Conservation (phyloP, 2,329 filamentous ascomycete species). For the Venturiaceae sp. region DNA sequence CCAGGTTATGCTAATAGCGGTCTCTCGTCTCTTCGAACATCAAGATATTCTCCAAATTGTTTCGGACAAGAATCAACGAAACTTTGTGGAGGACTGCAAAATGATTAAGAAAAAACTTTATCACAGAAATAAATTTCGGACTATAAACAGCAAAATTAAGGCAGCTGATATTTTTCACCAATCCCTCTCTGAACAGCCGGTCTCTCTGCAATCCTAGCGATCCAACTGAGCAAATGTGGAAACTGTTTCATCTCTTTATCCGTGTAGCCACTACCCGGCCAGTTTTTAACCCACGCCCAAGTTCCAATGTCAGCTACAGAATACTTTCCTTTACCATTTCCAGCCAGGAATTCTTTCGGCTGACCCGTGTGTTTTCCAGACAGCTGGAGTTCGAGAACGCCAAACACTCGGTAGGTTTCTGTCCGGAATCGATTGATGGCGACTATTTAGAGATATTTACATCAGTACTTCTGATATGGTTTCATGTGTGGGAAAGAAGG, state of each 20-base stretch:
- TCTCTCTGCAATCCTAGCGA: conserved; percentile 39
- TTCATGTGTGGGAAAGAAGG: not conserved
- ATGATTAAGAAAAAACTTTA: too few relatives aligned
- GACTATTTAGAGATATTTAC: not conserved
- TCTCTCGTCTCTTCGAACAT: too few relatives aligned
- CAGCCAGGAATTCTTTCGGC: conserved; percentile 44
- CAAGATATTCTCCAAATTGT: too few relatives aligned
- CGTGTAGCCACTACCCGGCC: conserved; percentile 33
- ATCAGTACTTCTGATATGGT: not conserved
- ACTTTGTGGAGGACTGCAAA: too few relatives aligned
- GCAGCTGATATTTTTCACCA: conserved; percentile 26
- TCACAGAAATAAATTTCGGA: not conserved
- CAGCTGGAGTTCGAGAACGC: too few relatives aligned
- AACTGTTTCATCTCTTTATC: conserved; percentile 41
- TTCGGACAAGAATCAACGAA: too few relatives aligned
- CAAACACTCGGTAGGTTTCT: too few relatives aligned
- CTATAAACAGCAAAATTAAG: not conserved
- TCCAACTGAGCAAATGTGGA: conserved; percentile 43
- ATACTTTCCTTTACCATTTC: conserved; percentile 45
- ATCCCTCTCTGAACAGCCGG: conserved; percentile 38
- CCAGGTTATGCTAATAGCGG: too few relatives aligned
- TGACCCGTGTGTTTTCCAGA: conserved; percentile 40
- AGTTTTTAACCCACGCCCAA: conserved; percentile 17
- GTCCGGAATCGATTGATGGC: not conserved
- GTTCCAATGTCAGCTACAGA: conserved; percentile 40